phyloP scores from a whole-genome alignment of 2,329 filamentous ascomycete species.

The Sordariomycetes sp. region DNA sequence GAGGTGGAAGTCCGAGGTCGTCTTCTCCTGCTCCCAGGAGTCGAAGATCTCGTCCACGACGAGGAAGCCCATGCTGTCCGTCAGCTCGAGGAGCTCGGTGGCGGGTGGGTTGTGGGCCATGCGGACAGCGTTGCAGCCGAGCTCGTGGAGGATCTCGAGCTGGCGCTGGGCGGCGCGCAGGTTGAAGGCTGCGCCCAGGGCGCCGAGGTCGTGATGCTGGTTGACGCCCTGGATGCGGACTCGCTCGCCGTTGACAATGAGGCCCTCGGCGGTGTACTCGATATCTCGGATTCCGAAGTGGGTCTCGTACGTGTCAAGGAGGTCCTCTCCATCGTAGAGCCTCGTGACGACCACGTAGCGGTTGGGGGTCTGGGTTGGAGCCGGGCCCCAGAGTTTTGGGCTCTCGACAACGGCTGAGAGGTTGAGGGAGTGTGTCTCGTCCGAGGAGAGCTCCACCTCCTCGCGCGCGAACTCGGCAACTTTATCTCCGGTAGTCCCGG shows the following conservation, averaged over 20 bases:
- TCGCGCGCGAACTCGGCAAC: conserved; percentile 12
- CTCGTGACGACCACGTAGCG: conserved; percentile 34
- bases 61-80: conserved; percentile 37
- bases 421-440: conserved; percentile 17
- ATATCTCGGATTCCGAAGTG: conserved; percentile 36
- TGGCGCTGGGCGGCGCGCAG: conserved; percentile 34
- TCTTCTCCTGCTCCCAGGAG: conserved; percentile 35
- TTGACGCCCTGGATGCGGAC: conserved; percentile 34
- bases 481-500: conserved; percentile 14
- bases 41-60: conserved; percentile 46
- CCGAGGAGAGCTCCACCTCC: conserved; percentile 9
- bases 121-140: conserved; percentile 38
- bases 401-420: conserved; percentile 11
- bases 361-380: conserved; percentile 31
- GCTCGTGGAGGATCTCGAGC: conserved; percentile 34
- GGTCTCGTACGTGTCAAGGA: conserved; percentile 35
- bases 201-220: conserved; percentile 40
- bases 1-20: conserved; percentile 34
- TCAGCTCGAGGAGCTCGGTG: conserved; percentile 35
- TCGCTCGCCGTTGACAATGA: conserved; percentile 33
- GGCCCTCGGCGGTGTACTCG: conserved; percentile 25
- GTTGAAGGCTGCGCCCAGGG: conserved; percentile 39
- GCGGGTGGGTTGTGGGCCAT: conserved; percentile 44
- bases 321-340: conserved; percentile 14
- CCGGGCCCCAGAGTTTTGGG: conserved; percentile 36